phyloP scores from a whole-genome alignment of 2,329 filamentous ascomycete species.

The Talaromyces sp. region DNA sequence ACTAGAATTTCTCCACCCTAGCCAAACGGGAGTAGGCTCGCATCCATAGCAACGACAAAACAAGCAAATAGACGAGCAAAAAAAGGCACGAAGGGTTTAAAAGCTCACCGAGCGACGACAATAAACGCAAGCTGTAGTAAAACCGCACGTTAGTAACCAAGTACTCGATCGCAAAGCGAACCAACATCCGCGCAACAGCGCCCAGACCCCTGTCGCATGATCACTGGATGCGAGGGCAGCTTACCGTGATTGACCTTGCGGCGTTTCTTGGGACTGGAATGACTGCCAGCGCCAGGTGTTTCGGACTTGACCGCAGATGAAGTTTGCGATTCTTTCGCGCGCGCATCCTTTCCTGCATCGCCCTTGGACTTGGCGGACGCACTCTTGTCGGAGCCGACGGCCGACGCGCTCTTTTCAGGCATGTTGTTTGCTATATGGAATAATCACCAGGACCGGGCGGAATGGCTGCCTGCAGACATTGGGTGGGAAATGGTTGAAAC shows the following conservation, averaged over 20 bases:
- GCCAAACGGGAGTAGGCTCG: neutral
- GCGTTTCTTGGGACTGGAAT: conserved; percentile 73
- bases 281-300: conserved; percentile 34
- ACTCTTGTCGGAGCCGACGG: conserved; percentile 27
- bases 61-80: conserved; percentile 24
- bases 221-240: conserved; percentile 37
- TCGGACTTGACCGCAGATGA: conserved; percentile 38
- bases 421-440: conserved; percentile 18
- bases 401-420: conserved; percentile 33
- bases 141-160: conserved; percentile 27
- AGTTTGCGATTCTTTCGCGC: conserved; percentile 33
- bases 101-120: conserved; percentile 84
- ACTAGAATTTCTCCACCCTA: conserved; percentile 8
- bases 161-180: conserved; percentile 20
- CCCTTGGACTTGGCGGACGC: conserved; percentile 31
- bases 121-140: conserved; percentile 76
- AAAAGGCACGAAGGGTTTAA: conserved; percentile 11
- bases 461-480: conserved; percentile 35
- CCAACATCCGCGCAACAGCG: conserved; percentile 14
- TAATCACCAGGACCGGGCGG: conserved; percentile 21
- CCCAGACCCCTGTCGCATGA: conserved; percentile 30
- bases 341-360: conserved; percentile 32
- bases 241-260: conserved; percentile 89
- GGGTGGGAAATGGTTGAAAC: conserved; percentile 14
- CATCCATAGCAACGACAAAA: neutral